These are phyloP conservation scores for Trichocladium uniseriatum DNA, from an alignment of 495 filamentous ascomycete species.

Conservation along the genomic window DNA sequence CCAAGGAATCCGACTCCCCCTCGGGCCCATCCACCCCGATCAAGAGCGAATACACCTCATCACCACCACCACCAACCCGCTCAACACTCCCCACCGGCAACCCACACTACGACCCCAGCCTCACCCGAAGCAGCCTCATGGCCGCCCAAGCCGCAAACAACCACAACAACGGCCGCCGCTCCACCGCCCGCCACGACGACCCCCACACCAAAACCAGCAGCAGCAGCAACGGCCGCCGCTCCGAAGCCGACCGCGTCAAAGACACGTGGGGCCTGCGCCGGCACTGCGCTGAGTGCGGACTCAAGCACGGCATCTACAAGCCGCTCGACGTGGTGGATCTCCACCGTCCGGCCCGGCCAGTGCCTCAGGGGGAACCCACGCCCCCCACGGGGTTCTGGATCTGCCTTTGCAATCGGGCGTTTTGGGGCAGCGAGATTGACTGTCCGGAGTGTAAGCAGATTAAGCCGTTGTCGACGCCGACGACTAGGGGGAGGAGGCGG, in stretches of 20 bases:
- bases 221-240: not conserved
- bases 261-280: constrained; percentile 16
- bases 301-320: constrained; percentile 13
- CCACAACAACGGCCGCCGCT: no score
- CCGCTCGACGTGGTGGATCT: constrained; percentile 22
- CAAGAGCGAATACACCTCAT: not conserved
- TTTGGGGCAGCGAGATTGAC: no score
- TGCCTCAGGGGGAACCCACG: no score
- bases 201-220: no score
- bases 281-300: constrained; percentile 24
- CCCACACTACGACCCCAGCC: constrained; percentile 21
- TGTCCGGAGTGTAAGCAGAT: no score
- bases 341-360: not conserved
- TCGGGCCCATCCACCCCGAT: not conserved
- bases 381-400: no score
- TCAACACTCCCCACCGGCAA: constrained; percentile 16
- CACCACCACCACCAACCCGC: constrained; percentile 1
- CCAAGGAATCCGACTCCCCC: not conserved
- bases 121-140: constrained; percentile 18
- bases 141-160: no score
- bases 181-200: no score
- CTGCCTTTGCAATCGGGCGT: no score
- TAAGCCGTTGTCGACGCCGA: no score
- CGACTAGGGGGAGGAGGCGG: no score
- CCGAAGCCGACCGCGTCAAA: constrained; percentile 9